These are phyloP conservation scores for Colletotrichum salicis DNA, from an alignment of 2,329 filamentous ascomycete species.

Conservation along the genomic window DNA sequence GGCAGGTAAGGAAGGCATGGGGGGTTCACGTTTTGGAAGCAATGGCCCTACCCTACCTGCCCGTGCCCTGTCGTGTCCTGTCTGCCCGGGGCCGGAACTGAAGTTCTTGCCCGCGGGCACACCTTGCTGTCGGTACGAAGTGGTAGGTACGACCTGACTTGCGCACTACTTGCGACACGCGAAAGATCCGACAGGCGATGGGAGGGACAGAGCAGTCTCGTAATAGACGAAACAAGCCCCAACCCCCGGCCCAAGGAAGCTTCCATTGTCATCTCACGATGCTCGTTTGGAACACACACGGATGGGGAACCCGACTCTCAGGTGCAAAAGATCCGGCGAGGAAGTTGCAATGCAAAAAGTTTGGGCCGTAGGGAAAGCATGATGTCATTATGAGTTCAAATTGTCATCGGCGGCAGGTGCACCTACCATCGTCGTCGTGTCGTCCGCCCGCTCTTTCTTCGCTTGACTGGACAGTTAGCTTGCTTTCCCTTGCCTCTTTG, in stretches of 20 bases:
- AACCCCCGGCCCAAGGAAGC: conserved; percentile 2
- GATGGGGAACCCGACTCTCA: conserved; percentile 8
- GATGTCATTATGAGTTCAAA: conserved; percentile 29
- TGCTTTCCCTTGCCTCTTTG: conserved; percentile 6
- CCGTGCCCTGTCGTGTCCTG: conserved; percentile 1
- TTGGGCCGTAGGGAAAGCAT: neutral
- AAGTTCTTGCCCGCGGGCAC: neutral
- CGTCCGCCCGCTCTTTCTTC: conserved; percentile 14
- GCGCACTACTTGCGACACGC: neutral
- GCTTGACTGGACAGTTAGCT: conserved; percentile 6
- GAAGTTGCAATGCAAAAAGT: neutral
- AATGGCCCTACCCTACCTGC: conserved; percentile 5
- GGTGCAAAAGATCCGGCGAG: neutral
- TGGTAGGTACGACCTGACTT: neutral
- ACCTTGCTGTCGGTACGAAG: neutral
- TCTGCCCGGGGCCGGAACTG: neutral
- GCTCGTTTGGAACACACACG: neutral
- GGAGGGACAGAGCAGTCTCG: neutral
- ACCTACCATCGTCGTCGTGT: conserved; percentile 15
- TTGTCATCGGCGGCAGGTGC: conserved; percentile 16
- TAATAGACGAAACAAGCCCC: conserved; percentile 20
- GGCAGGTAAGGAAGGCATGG: conserved; percentile 1
- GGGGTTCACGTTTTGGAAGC: conserved; percentile 17
- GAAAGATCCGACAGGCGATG: neutral
- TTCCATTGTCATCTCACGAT: neutral